Evolutionary conservation across 1,139 yeast species (phyloP).

Genomic region (Geotrichum macrosporum): DNA sequence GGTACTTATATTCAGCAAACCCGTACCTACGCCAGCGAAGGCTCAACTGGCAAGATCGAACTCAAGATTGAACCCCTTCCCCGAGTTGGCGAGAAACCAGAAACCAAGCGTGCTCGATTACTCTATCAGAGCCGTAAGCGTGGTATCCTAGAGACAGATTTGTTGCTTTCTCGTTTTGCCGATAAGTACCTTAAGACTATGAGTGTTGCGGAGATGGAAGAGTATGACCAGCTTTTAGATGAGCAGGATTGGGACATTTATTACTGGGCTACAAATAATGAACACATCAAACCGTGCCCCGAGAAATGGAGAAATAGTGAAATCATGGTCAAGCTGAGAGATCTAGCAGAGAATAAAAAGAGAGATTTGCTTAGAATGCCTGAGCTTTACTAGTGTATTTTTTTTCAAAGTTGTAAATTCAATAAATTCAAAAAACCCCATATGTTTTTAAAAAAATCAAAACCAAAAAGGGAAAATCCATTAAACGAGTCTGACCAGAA

Average conservation of each 20-base stretch:
- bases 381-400: constrained; percentile 37
- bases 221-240: constrained; percentile 79
- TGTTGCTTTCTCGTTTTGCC: constrained; percentile 80
- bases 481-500: constrained; percentile 2
- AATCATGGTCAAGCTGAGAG: constrained; percentile 63
- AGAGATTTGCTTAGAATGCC: constrained; percentile 86
- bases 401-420: too few relatives aligned
- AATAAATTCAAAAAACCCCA: too few relatives aligned
- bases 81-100: constrained; percentile 68
- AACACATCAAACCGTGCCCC: constrained; percentile 76
- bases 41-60: constrained; percentile 25
- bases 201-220: constrained; percentile 66
- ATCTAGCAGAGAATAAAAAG: constrained; percentile 67
- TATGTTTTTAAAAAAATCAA: neutral
- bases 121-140: constrained; percentile 90
- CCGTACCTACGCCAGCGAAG: constrained; percentile 2
- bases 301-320: constrained; percentile 71
- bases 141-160: constrained; percentile 91
- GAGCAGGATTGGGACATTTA: constrained; percentile 98
- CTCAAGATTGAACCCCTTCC: constrained; percentile 65
- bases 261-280: constrained; percentile 92
- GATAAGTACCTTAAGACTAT: constrained; percentile 60
- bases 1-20: neutral
- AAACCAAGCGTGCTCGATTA: constrained; percentile 76
- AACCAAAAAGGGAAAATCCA: neutral